Evolutionary conservation across 1,284 basidiomycete genomes (phyloP).

Genomic region (Singerocomus inundabilis): DNA sequence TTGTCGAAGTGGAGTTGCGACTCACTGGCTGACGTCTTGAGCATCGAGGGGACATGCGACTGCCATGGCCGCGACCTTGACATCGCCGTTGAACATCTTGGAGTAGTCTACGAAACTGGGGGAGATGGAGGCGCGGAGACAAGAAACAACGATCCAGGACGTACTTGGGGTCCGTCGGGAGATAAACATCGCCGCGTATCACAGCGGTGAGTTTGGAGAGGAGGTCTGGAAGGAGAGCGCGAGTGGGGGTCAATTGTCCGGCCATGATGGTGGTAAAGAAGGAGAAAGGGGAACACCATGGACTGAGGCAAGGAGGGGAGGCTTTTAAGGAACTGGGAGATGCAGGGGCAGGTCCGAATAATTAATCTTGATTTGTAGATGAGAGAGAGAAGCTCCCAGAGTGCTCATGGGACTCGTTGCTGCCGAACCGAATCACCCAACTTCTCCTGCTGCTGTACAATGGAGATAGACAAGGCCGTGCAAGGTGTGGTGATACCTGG

Average conservation of each 20-base stretch:
- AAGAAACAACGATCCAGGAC: slow-evolving; percentile 10
- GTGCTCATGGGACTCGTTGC: neutral
- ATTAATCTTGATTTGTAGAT: slow-evolving; percentile 16
- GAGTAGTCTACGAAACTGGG: slow-evolving; percentile 61
- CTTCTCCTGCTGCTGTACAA: neutral
- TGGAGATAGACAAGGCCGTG: slow-evolving; percentile 12
- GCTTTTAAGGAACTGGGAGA: slow-evolving; percentile 19
- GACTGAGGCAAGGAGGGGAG: slow-evolving; percentile 1
- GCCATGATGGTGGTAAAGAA: slow-evolving; percentile 16
- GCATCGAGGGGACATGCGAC: slow-evolving; percentile 72
- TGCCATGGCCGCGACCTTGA: slow-evolving; percentile 55
- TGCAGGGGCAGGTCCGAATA: neutral
- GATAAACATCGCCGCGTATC: slow-evolving; percentile 49
- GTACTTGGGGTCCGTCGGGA: slow-evolving; percentile 44
- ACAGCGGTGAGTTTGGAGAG: slow-evolving; percentile 41
- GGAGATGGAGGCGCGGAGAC: neutral
- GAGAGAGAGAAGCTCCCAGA: slow-evolving; percentile 6
- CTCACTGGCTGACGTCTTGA: slow-evolving; percentile 71
- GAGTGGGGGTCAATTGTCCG: neutral
- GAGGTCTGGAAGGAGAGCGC: slow-evolving; percentile 7
- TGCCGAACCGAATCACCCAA: neutral
- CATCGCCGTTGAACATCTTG: slow-evolving; percentile 77
- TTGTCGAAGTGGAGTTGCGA: slow-evolving; percentile 9
- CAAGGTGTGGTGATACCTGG: slow-evolving; percentile 4
- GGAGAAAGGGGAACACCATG: slow-evolving; percentile 4